phyloP scores from a whole-genome alignment of 305 asterid species.

The Fraxinus baroniana region DNA sequence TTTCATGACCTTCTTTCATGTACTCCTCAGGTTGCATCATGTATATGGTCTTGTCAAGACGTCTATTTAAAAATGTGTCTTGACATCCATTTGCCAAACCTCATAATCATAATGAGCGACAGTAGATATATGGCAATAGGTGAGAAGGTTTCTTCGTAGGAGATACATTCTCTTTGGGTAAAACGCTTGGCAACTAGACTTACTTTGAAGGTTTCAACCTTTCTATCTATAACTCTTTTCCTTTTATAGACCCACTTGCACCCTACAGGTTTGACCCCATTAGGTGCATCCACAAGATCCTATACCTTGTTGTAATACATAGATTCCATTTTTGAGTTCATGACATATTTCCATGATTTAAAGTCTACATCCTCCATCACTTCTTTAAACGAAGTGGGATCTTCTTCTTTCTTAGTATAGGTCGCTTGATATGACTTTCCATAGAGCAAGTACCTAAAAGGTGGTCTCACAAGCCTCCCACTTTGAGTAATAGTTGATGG shows the following conservation, averaged over 20 bases:
- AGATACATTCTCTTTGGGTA: no score
- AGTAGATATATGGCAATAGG: not conserved
- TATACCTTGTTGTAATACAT: not conserved
- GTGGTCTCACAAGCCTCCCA: no score
- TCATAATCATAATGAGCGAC: not conserved
- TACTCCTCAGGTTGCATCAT: not conserved
- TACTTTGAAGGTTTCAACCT: no score
- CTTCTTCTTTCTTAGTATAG: no score
- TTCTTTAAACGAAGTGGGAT: no score
- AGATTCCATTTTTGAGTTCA: not conserved
- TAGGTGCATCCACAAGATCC: not conserved
- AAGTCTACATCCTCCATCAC: no score
- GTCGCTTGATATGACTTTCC: no score
- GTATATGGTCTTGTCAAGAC: not conserved
- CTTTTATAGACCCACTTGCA: not conserved
- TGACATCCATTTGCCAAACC: not conserved
- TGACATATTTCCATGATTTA: no score
- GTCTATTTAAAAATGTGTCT: not conserved
- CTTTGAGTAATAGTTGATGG: no score
- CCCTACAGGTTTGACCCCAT: not conserved
- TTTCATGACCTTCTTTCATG: not conserved
- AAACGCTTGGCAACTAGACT: no score
- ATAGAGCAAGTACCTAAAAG: no score
- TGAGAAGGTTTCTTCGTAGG: not conserved
- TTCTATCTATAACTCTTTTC: not conserved